Evolutionary conservation across 148 eudicot species (phyloP), one percentile per base, ranked within the genome.

Genomic region (Rhododendron williamsianum): DNA sequence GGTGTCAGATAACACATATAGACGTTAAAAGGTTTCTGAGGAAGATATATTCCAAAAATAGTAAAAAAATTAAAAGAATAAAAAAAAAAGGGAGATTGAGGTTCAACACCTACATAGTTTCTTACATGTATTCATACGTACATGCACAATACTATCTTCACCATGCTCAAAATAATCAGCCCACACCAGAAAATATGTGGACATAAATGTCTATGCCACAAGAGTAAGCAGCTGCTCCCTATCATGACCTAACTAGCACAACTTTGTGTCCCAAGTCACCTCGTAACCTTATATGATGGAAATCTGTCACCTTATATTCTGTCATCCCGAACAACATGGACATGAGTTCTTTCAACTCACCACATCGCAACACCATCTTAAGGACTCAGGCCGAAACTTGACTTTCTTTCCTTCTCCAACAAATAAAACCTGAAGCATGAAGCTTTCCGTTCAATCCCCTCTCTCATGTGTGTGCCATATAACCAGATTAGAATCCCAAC

Each of bases 1-100:
- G 94, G 27, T 41, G 83, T 79, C 46, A 48, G 58, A 89, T 23
- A 45, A 86, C 19, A 84, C 25, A 86, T 15, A 72, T 9, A 43
- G 19, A 49, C 6, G 33, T 49, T 51, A 33, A 45, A 46, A 52
- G 35, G 80, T 13, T 74, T 51, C 19, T 30, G 3, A 36, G 15
- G 16, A 43, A 60, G 46, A 80, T 33, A 49, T 46, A 23, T 46
- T 51, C 16, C 63, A 83, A 30, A 84, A 48, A 38, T 16, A 86
- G 43, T 60, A 81, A 45, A 81, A 45, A 54, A 49, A 25, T 48
- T 48, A 79, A 15, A 51, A 52, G 19, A 3, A 46, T 46, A 56
- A 71, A 83, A 49, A 51, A 41, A 6, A 1, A 41, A 6, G 45
- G 8, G 45, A 38, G 41, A 33, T 72, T 13, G 27, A 54, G 21